Conservation (phyloP, 2,329 filamentous ascomycete genomes). For the Diplodia corticola region DNA sequence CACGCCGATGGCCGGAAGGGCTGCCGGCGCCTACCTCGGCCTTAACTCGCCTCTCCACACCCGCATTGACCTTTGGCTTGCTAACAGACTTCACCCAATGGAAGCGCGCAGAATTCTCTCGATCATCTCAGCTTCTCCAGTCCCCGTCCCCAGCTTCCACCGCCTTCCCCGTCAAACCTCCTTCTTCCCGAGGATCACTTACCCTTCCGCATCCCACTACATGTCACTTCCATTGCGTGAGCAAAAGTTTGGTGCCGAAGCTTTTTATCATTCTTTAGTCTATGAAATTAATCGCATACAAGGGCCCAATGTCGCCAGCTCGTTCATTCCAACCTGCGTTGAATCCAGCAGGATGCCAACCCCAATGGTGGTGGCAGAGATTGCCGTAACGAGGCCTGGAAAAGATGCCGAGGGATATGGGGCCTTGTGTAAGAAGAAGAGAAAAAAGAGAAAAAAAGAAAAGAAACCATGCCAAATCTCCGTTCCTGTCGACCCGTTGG, state of each 20-base stretch:
- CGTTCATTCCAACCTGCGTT: background rate
- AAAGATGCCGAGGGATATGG: background rate
- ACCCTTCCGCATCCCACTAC: background rate
- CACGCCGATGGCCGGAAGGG: background rate
- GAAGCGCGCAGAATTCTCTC: background rate
- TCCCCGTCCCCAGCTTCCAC: background rate
- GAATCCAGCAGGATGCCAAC: background rate
- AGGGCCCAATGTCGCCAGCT: background rate
- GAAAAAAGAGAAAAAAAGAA: background rate
- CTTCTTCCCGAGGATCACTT: background rate
- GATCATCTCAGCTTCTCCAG: background rate
- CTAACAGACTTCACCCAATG: background rate
- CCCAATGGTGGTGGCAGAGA: background rate
- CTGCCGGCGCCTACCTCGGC: conserved; percentile 7
- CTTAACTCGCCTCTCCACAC: conserved; percentile 14
- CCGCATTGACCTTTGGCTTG: conserved; percentile 2
- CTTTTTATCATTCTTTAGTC: conserved; percentile 1
- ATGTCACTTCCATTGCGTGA: background rate
- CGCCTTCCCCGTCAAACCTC: background rate
- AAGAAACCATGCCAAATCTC: background rate
- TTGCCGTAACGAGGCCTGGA: background rate
- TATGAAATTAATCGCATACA: background rate
- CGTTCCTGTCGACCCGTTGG: background rate
- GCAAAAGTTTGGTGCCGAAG: background rate
- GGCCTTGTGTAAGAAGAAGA: background rate